phyloP scores from a whole-genome alignment of 2,329 filamentous ascomycete genomes.

The Neofusicoccum laricinum region DNA sequence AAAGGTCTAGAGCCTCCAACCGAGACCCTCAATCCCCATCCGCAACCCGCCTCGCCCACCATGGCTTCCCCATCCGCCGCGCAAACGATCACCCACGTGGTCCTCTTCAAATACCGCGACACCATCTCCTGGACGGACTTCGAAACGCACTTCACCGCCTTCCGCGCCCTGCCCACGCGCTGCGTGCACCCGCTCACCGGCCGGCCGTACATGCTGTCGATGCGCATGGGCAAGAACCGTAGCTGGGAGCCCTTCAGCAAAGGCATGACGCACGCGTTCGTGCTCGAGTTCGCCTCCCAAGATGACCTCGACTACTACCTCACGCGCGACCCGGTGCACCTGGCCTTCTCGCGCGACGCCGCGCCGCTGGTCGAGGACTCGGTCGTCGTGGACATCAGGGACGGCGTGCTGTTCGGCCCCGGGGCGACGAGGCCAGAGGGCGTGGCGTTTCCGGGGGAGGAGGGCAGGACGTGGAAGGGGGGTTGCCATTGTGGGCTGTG shows the following conservation, averaged over 20 bases:
- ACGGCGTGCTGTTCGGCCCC: conserved; percentile 40
- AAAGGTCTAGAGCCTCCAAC: background rate
- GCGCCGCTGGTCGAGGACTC: conserved; percentile 53
- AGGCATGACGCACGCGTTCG: conserved; percentile 68
- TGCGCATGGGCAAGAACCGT: conserved; percentile 42
- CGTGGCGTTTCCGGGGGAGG: background rate
- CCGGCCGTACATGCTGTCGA: conserved; percentile 54
- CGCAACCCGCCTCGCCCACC: background rate
- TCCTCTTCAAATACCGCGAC: conserved; percentile 64
- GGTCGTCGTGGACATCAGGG: conserved; percentile 59
- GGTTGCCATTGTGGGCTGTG: conserved; percentile 33
- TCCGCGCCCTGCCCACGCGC: conserved; percentile 51
- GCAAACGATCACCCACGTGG: conserved; percentile 57
- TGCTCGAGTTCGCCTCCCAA: conserved; percentile 63
- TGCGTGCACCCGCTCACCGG: conserved; percentile 60
- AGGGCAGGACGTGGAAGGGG: conserved; percentile 21
- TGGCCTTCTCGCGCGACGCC: conserved; percentile 56
- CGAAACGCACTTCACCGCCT: conserved; percentile 42
- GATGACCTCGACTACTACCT: conserved; percentile 69
- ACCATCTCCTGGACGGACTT: conserved; percentile 49
- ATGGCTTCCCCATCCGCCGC: conserved; percentile 46
- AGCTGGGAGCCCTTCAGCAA: conserved; percentile 48
- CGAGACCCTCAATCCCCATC: background rate
- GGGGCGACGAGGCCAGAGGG: conserved; percentile 22
- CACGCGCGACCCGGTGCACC: conserved; percentile 61